Evolutionary conservation across 2,329 filamentous ascomycete genomes (phyloP).

Genomic region (Trichoderma harzianum): DNA sequence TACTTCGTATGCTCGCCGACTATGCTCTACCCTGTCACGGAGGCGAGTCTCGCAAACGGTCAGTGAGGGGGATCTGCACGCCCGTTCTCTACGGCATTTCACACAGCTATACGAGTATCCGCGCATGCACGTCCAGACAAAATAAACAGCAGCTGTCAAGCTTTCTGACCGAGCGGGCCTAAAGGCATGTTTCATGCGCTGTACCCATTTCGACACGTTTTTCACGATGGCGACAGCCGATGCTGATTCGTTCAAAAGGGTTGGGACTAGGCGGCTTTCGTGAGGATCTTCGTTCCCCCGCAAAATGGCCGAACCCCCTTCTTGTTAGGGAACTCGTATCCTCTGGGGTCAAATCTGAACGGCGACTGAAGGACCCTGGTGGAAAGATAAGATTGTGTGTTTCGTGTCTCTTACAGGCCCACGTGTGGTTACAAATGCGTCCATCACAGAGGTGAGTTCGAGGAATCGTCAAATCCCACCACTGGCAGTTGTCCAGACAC

Average conservation of each 20-base stretch:
- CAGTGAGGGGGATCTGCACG: background rate
- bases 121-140: background rate
- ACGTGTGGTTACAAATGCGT: background rate
- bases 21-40: background rate
- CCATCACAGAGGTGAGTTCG: background rate
- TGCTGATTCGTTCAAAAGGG: background rate
- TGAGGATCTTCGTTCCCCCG: constrained; percentile 11
- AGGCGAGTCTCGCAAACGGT: background rate
- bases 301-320: constrained; percentile 6
- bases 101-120: background rate
- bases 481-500: background rate
- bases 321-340: background rate
- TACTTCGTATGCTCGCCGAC: background rate
- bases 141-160: background rate
- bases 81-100: background rate
- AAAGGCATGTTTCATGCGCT: constrained; percentile 11
- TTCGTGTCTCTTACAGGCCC: background rate
- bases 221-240: background rate
- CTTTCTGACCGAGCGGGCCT: background rate
- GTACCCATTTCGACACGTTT: constrained; percentile 5
- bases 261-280: background rate
- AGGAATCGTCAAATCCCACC: background rate
- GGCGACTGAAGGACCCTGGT: background rate
- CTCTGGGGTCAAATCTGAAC: background rate
- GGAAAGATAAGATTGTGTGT: background rate